These are phyloP conservation scores for Colletotrichum sp. DNA, from an alignment of 2,329 filamentous ascomycete genomes.

Conservation along the genomic window DNA sequence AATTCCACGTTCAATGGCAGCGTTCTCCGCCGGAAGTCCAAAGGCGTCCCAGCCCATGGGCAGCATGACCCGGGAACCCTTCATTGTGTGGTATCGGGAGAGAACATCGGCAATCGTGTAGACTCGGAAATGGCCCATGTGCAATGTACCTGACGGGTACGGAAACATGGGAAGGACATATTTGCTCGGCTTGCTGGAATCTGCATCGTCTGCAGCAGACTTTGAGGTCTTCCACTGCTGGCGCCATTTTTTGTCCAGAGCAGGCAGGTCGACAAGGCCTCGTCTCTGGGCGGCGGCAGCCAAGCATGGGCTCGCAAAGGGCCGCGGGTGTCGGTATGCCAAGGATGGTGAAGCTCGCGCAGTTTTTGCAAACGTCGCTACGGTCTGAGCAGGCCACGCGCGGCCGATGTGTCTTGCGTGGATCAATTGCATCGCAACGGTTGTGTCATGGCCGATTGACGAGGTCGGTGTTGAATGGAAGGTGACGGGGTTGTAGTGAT, in stretches of 20 bases:
- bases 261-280: conserved; percentile 50
- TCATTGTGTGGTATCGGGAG: conserved; percentile 75
- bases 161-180: conserved; percentile 94
- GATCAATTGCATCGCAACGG: conserved; percentile 30
- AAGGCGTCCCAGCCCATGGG: conserved; percentile 98
- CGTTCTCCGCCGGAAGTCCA: conserved; percentile 89
- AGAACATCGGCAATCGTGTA: conserved; percentile 91
- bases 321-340: not conserved
- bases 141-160: conserved; percentile 85
- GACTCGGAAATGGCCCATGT: conserved; percentile 85
- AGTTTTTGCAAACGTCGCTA: conserved; percentile 1
- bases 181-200: conserved; percentile 30
- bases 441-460: conserved; percentile 23
- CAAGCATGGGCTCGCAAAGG: not conserved
- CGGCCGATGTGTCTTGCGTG: conserved; percentile 27
- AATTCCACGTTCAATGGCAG: conserved; percentile 81
- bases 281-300: conserved; percentile 24
- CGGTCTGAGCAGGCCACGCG: conserved; percentile 11
- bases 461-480: not conserved
- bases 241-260: conserved; percentile 58
- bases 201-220: conserved; percentile 14
- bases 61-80: conserved; percentile 76
- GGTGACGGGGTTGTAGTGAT: not conserved
- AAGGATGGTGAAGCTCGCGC: not conserved
- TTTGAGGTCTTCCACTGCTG: conserved; percentile 42